Conservation (phyloP, 139 green algal genomes). For the Chlorokybus atmophyticus region DNA sequence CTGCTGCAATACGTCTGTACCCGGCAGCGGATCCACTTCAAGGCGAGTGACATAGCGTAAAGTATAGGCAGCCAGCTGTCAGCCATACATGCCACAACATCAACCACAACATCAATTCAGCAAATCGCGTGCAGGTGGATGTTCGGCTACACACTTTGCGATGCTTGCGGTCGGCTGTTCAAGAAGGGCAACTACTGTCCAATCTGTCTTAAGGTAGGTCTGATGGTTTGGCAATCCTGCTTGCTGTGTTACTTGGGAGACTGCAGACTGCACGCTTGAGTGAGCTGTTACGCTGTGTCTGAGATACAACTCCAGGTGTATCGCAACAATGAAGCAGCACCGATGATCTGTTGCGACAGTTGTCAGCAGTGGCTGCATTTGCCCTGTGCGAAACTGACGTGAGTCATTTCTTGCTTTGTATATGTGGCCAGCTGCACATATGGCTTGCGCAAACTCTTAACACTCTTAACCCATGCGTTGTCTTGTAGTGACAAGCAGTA, state of each 20-base stretch:
- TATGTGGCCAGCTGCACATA: too few species aligned
- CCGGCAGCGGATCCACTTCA: constrained; percentile 10
- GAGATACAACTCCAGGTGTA: constrained; percentile 17
- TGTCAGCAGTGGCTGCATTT: constrained; percentile 24
- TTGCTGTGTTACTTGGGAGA: neutral
- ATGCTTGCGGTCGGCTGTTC: constrained; percentile 21
- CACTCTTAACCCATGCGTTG: neutral
- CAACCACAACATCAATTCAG: constrained; percentile 3
- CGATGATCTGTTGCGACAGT: constrained; percentile 22
- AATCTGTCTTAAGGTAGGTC: constrained; percentile 10
- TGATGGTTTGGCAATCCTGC: neutral
- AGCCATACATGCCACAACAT: neutral
- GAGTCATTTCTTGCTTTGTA: neutral
- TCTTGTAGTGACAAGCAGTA: constrained; percentile 15
- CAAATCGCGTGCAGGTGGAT: constrained; percentile 10
- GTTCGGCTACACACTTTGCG: constrained; percentile 13
- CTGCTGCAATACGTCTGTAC: constrained; percentile 12
- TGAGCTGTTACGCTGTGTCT: neutral
- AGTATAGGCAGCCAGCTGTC: neutral
- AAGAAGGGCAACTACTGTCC: constrained; percentile 16
- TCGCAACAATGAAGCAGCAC: constrained; percentile 16
- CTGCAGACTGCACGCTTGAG: neutral
- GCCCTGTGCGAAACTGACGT: constrained; percentile 15
- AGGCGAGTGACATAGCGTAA: constrained; percentile 7
- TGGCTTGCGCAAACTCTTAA: too few species aligned